Evolutionary conservation across 768 basidiomycete genomes (phyloP).

Genomic region (Mycena vitilis): DNA sequence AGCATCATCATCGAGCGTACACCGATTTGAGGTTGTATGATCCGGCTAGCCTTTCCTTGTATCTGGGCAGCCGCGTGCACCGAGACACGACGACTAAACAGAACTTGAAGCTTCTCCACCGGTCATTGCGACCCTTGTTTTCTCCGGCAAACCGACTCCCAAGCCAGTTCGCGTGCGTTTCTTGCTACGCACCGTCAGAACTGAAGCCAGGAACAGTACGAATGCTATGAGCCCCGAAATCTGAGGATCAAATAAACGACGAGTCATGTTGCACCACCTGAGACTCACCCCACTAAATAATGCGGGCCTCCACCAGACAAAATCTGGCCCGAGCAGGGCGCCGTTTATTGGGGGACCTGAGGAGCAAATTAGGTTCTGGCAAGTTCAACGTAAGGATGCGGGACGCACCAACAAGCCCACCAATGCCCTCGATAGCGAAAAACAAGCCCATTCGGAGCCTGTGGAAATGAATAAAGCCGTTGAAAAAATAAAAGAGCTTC

Average conservation of each 20-base stretch:
- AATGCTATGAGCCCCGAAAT: background rate
- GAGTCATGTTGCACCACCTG: background rate
- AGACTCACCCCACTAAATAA: constrained; percentile 46
- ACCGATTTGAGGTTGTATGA: too few species aligned
- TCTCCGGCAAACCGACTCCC: too few species aligned
- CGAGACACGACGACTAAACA: too few species aligned
- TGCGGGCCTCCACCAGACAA: constrained; percentile 54
- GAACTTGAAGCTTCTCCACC: too few species aligned
- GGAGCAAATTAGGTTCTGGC: background rate
- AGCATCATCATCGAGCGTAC: too few species aligned
- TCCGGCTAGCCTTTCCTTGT: too few species aligned
- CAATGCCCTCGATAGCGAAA: constrained; percentile 30
- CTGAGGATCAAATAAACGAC: background rate
- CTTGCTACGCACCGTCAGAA: background rate
- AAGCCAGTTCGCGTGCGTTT: background rate
- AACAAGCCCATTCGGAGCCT: constrained; percentile 43
- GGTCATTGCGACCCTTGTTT: too few species aligned
- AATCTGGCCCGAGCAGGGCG: constrained; percentile 46
- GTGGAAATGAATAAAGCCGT: background rate
- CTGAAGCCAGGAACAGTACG: background rate
- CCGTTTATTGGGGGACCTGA: constrained; percentile 53
- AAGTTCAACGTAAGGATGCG: background rate
- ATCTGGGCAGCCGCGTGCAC: too few species aligned
- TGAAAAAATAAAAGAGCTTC: background rate
- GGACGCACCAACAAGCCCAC: background rate